phyloP scores from a whole-genome alignment of 495 filamentous ascomycete genomes.

The Neurospora sp. region DNA sequence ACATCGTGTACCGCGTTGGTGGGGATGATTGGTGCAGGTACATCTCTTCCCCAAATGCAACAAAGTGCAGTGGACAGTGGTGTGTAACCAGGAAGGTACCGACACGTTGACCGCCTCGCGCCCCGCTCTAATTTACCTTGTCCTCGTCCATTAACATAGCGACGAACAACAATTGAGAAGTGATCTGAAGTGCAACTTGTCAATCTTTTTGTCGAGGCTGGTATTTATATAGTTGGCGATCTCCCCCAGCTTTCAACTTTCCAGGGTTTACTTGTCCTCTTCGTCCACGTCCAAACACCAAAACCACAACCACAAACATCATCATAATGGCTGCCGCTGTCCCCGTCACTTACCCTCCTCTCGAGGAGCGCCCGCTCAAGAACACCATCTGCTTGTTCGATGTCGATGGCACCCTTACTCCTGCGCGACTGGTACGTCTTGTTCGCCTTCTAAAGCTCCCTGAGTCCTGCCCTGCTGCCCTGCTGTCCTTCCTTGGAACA shows the following conservation, averaged over 20 bases:
- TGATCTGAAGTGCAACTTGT: not conserved
- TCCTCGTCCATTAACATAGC: not conserved
- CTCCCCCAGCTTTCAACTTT: not conserved
- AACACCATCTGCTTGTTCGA: conserved; percentile 91
- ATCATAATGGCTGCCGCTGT: conserved; percentile 22
- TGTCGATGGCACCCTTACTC: conserved; percentile 82
- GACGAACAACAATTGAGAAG: not conserved
- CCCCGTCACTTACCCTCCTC: conserved; percentile 50
- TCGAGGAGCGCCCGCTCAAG: conserved; percentile 71
- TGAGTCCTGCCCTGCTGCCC: not conserved
- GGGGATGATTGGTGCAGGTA: not conserved
- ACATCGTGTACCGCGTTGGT: not conserved
- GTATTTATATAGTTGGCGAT: not conserved
- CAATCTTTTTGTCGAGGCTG: not conserved
- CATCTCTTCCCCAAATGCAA: not conserved
- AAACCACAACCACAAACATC: not conserved
- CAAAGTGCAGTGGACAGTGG: not conserved
- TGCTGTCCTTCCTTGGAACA: not conserved
- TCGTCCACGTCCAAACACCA: not conserved
- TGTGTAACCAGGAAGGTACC: not conserved
- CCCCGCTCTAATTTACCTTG: not conserved
- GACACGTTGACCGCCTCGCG: not conserved
- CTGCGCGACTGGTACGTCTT: conserved; percentile 55
- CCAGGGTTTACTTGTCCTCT: not conserved
- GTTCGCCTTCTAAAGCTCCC: not conserved